Conservation (phyloP, 306 rosid genomes). For the Acmispon strigosus region DNA sequence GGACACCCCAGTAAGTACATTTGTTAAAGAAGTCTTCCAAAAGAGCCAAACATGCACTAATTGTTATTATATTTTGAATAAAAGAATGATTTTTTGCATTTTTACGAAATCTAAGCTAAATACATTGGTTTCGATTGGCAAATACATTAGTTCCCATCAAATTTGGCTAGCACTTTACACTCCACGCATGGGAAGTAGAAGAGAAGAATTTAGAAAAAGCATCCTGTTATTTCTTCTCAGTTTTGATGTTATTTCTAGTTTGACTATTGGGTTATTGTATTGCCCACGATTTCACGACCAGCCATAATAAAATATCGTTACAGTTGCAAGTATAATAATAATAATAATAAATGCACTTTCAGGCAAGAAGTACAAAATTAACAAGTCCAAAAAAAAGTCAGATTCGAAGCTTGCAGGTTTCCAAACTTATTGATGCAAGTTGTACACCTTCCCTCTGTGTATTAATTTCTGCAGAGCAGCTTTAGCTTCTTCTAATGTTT, state of each 20-base stretch:
- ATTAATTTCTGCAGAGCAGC: conserved; percentile 80
- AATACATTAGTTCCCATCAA: not conserved
- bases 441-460: conserved; percentile 60
- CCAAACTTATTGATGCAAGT: conserved; percentile 43
- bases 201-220: not conserved
- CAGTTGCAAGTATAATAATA: conserved; percentile 24
- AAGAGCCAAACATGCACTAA: not conserved
- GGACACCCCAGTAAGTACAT: not conserved
- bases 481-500: conserved; percentile 93
- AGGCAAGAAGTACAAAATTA: conserved; percentile 5
- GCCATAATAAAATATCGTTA: conserved; percentile 1
- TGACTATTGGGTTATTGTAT: not conserved
- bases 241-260: conserved; percentile 19
- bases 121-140: not conserved
- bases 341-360: conserved; percentile 31
- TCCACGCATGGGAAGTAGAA: not conserved
- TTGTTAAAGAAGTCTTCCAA: not conserved
- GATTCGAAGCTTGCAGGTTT: conserved; percentile 14
- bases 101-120: not conserved
- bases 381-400: conserved; percentile 16
- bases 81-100: not conserved
- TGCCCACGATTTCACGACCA: not conserved
- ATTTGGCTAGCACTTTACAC: not conserved
- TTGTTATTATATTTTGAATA: not conserved
- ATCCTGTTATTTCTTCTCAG: not conserved